Evolutionary conservation across 352 stramenopile genomes (phyloP).

Genomic region (Phytophthora citrophthora): DNA sequence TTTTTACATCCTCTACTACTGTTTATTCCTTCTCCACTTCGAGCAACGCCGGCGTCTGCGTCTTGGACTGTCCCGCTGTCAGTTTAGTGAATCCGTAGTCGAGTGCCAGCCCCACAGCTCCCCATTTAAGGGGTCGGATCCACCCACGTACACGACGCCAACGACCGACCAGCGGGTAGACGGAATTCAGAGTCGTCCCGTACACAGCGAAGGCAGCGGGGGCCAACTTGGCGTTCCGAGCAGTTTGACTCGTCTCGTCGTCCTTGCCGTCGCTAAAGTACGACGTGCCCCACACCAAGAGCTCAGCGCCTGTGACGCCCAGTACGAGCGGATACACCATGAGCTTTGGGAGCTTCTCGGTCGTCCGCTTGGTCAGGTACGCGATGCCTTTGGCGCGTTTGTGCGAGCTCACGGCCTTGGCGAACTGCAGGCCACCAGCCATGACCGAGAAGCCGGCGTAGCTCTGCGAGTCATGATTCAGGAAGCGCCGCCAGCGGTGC

Average conservation of each 20-base stretch:
- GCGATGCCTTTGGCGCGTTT: slow-evolving; percentile 32
- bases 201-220: slow-evolving; percentile 36
- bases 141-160: slow-evolving; percentile 29
- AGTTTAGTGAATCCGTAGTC: slow-evolving; percentile 26
- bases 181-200: slow-evolving; percentile 33
- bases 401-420: slow-evolving; percentile 20
- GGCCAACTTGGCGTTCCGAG: slow-evolving; percentile 30
- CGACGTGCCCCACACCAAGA: slow-evolving; percentile 31
- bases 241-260: slow-evolving; percentile 13
- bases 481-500: slow-evolving; percentile 36
- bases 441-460: slow-evolving; percentile 37
- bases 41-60: slow-evolving; percentile 7
- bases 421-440: slow-evolving; percentile 32
- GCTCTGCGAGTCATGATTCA: slow-evolving; percentile 34
- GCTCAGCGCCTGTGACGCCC: slow-evolving; percentile 29
- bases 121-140: slow-evolving; percentile 37
- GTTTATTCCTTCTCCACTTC: slow-evolving; percentile 20
- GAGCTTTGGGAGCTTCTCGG: slow-evolving; percentile 32
- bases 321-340: slow-evolving; percentile 40
- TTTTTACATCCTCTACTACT: slow-evolving; percentile 3
- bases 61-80: slow-evolving; percentile 5
- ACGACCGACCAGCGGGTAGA: slow-evolving; percentile 32
- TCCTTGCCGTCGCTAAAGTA: slow-evolving; percentile 29
- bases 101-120: slow-evolving; percentile 20
- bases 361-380: slow-evolving; percentile 32